Conservation (phyloP, 164 flowering plant genomes). For the Tetracentron sinense region DNA sequence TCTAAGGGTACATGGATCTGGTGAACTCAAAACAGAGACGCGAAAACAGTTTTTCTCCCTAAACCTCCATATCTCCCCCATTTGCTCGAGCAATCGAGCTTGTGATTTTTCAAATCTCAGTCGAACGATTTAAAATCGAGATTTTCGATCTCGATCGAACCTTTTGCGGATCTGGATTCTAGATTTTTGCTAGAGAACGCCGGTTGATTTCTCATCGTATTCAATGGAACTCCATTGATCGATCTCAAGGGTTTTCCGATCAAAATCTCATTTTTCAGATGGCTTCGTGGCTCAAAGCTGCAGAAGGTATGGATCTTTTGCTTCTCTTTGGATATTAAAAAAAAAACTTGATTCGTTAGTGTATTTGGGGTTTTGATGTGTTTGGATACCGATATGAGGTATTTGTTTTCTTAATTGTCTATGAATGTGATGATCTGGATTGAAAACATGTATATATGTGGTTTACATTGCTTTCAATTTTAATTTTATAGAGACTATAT, state of each 20-base stretch:
- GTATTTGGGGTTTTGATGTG: not conserved
- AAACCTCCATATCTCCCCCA: not conserved
- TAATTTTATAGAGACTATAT: not conserved
- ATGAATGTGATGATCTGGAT: not conserved
- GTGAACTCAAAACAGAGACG: not conserved
- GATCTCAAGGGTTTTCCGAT: constrained; percentile 18
- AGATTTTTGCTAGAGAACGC: not conserved
- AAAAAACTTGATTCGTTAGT: not conserved
- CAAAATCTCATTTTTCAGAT: constrained; percentile 22
- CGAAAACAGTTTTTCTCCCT: not conserved
- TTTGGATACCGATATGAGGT: not conserved
- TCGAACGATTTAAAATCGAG: not conserved
- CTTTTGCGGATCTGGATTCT: not conserved
- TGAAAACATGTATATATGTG: not conserved
- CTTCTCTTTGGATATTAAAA: not conserved
- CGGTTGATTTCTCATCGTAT: not conserved
- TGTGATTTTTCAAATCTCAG: not conserved
- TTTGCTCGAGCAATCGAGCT: not conserved
- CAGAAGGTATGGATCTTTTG: constrained; percentile 60
- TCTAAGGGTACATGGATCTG: not conserved
- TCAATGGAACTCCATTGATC: constrained; percentile 4
- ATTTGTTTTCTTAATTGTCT: not conserved
- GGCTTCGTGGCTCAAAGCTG: constrained; percentile 88
- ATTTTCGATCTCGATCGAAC: not conserved
- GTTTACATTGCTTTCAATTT: not conserved